Percentiles rank a stretch among this genome's conserved stretches.
phyloP scores from a whole-genome alignment of 345 rosid genomes.

The Bretschneidera sinensis region DNA sequence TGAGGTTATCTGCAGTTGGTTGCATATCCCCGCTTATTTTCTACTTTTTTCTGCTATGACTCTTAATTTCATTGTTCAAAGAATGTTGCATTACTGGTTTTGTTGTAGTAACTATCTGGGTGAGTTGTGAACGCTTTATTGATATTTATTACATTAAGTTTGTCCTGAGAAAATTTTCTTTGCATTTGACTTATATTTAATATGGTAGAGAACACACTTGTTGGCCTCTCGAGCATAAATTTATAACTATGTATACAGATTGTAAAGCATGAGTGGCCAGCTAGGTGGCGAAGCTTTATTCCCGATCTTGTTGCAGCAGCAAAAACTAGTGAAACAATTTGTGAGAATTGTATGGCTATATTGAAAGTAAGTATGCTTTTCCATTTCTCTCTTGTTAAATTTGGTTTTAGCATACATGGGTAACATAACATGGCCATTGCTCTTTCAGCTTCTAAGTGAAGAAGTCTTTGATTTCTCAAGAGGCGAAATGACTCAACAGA shows the following conservation, averaged over 20 bases:
- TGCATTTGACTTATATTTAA: too few relatives aligned
- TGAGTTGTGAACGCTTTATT: too few relatives aligned
- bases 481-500: constrained; percentile 97
- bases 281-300: constrained; percentile 94
- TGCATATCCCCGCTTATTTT: too few relatives aligned
- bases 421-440: constrained; percentile 16
- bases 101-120: too few relatives aligned
- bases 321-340: constrained; percentile 98
- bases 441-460: constrained; percentile 83
- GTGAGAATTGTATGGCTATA: constrained; percentile 98
- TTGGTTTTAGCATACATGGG: not conserved
- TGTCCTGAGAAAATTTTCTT: too few relatives aligned
- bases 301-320: constrained; percentile 99
- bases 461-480: constrained; percentile 99
- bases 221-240: not conserved
- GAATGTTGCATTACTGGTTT: too few relatives aligned
- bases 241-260: constrained; percentile 43
- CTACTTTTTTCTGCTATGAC: too few relatives aligned
- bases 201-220: not conserved
- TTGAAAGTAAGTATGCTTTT: constrained; percentile 54
- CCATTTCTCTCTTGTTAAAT: constrained; percentile 1
- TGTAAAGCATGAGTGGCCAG: constrained; percentile 98
- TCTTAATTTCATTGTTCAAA: too few relatives aligned
- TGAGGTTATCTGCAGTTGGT: too few relatives aligned
- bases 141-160: too few relatives aligned